phyloP scores from a whole-genome alignment of 768 basidiomycete genomes.

The Lactifluus pinguis region DNA sequence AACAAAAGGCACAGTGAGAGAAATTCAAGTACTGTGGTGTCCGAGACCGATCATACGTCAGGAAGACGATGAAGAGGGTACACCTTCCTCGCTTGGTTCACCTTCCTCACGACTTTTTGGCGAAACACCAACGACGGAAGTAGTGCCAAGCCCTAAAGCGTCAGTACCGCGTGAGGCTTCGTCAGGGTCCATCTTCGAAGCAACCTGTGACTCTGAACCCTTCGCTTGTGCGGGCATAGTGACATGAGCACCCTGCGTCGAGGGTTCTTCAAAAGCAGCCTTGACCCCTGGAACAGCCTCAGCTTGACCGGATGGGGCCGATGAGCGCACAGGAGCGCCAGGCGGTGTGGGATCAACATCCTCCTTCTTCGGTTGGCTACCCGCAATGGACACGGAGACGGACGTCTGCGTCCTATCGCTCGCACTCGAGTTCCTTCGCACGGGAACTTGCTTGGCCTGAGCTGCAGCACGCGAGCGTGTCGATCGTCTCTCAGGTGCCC shows the following conservation, averaged over 20 bases:
- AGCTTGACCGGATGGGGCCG: slow-evolving; percentile 5
- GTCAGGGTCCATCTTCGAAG: neutral
- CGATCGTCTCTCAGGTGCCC: slow-evolving; percentile 18
- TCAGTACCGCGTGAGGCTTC: neutral
- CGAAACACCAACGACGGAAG: neutral
- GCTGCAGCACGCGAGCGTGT: slow-evolving; percentile 20
- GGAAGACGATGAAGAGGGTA: neutral
- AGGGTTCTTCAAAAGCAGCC: neutral
- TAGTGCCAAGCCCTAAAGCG: neutral
- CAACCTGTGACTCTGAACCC: neutral
- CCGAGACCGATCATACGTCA: neutral
- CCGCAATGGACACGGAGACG: slow-evolving; percentile 18
- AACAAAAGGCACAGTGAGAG: neutral
- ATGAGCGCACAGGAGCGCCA: neutral
- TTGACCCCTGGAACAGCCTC: slow-evolving; percentile 1
- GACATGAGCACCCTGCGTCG: neutral
- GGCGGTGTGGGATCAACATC: neutral
- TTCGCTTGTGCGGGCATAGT: neutral
- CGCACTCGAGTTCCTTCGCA: slow-evolving; percentile 19
- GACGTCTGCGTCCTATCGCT: slow-evolving; percentile 20
- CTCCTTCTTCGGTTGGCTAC: slow-evolving; percentile 15
- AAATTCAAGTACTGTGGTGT: neutral
- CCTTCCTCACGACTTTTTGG: slow-evolving; percentile 5
- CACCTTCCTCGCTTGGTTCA: slow-evolving; percentile 13
- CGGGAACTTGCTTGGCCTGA: slow-evolving; percentile 4